Evolutionary conservation across 805 yeast species (phyloP), one percentile per base, ranked within the genome.

Genomic region (Saccharomycopsis sp.): DNA sequence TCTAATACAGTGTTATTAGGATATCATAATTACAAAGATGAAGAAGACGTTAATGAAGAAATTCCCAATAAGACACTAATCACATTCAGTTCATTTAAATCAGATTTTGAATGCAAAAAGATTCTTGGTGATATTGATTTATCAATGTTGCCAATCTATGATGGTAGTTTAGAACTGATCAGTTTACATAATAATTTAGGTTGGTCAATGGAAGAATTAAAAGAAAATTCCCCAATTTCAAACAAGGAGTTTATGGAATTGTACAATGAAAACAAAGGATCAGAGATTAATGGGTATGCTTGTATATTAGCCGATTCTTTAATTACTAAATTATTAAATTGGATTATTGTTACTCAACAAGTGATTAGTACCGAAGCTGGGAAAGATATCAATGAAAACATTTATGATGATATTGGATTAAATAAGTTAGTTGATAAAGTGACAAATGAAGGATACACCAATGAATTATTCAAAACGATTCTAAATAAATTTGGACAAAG

Each of bases 1-100:
- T 82, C 96, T 5, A 87, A 89, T 56, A 72, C 89, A 3, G 77
- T 83, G n/a, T 55, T 86, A 49, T 46, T 87, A 18, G 52, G 48
- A 12, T 51, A 46, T 4, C 37, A 44, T 13, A 28, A 42, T 8
- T 21, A 31, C n/a, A 29, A 17, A 5, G 36, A 48, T 51, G 59
- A 33, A 45, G 57, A 8, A 15, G 45, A 33, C 36, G 10, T 15
- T 8, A 13, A 8, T 9, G 21, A 12, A 12, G 28, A 15, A 6
- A 19, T 20, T n/a, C 15, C 49, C 41, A 26, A 47, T 13, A 39
- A 63, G 1, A 46, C 48, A 56, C 12, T 58, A 19, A 41, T 64
- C 57, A 59, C 66, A 41, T 51, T 59, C 50, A 41, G 60, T 12
- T 49, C 51, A 4, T 62, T 67, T 34, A 50, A 53, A 3, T 54